Evolutionary conservation across 1,284 basidiomycete genomes (phyloP).

Genomic region (Singerocomus inundabilis): DNA sequence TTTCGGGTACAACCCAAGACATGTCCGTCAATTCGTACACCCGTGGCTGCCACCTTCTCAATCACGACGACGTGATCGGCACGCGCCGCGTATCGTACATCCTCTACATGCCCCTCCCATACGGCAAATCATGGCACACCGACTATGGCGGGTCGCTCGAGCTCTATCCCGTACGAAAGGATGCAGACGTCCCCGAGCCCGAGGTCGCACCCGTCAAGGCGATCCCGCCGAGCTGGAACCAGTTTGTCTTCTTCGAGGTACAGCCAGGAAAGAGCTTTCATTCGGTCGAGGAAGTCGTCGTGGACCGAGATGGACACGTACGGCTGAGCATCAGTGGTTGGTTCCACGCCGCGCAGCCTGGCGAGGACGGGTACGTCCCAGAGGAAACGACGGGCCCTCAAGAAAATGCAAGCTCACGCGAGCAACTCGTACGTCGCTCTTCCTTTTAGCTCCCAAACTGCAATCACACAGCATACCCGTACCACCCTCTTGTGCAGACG

Average conservation of each 20-base stretch:
- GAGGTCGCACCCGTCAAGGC: conserved; percentile 57
- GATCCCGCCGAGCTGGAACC: conserved; percentile 89
- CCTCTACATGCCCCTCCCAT: conserved; percentile 92
- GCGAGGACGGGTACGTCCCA: conserved; percentile 82
- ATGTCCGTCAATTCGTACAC: conserved; percentile 95
- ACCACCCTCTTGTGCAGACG: conserved; percentile 37
- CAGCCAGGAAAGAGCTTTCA: conserved; percentile 94
- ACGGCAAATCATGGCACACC: conserved; percentile 62
- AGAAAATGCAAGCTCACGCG: conserved; percentile 62
- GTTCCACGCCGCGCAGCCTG: conserved; percentile 92
- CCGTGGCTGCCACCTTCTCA: conserved; percentile 88
- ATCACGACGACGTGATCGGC: conserved; percentile 98
- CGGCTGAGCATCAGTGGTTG: conserved; percentile 92
- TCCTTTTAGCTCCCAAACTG: neutral
- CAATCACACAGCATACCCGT: neutral
- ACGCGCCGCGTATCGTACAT: conserved; percentile 95
- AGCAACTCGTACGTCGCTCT: conserved; percentile 66
- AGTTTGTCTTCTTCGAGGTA: conserved; percentile 94
- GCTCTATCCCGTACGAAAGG: conserved; percentile 74
- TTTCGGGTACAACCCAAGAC: conserved; percentile 92
- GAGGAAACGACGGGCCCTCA: conserved; percentile 39
- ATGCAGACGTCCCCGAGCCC: conserved; percentile 58
- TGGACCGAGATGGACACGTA: conserved; percentile 68
- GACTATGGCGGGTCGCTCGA: conserved; percentile 95
- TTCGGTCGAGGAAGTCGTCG: conserved; percentile 96